These are phyloP conservation scores for Lonicera japonica DNA, from an alignment of 129 eudicot genomes.

Conservation along the genomic window DNA sequence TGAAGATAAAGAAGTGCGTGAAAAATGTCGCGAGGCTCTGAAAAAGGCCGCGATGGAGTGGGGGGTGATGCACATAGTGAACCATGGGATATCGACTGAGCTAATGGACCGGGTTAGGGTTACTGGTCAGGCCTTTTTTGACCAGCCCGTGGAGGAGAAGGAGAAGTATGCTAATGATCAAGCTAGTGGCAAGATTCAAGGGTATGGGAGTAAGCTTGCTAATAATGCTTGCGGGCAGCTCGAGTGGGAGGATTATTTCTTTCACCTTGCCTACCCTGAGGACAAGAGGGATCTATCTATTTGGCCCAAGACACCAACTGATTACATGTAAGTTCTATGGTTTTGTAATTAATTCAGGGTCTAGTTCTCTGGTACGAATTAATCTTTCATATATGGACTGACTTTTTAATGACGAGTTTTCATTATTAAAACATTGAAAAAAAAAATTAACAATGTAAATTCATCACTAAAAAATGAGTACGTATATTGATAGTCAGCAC, in stretches of 20 bases:
- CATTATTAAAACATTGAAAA: too few species aligned
- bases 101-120: constrained; percentile 58
- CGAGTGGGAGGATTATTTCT: constrained; percentile 97
- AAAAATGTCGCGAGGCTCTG: constrained; percentile 43
- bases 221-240: constrained; percentile 74
- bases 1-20: constrained; percentile 34
- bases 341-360: too few species aligned
- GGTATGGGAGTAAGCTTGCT: constrained; percentile 92
- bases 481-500: too few species aligned
- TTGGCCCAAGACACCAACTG: constrained; percentile 77
- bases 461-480: too few species aligned
- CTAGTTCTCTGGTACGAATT: too few species aligned
- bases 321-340: constrained; percentile 61
- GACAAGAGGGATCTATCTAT: constrained; percentile 58
- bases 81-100: constrained; percentile 74
- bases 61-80: constrained; percentile 94
- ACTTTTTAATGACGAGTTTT: too few species aligned
- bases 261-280: constrained; percentile 72
- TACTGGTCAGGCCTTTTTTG: constrained; percentile 60
- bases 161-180: constrained; percentile 86
- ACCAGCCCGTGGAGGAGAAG: constrained; percentile 72
- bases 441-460: too few species aligned
- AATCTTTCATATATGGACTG: too few species aligned
- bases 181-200: constrained; percentile 61
- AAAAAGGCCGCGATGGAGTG: constrained; percentile 65